Evolutionary conservation across 257 asterid species (phyloP).

Genomic region (Dorcoceras hygrometricum): DNA sequence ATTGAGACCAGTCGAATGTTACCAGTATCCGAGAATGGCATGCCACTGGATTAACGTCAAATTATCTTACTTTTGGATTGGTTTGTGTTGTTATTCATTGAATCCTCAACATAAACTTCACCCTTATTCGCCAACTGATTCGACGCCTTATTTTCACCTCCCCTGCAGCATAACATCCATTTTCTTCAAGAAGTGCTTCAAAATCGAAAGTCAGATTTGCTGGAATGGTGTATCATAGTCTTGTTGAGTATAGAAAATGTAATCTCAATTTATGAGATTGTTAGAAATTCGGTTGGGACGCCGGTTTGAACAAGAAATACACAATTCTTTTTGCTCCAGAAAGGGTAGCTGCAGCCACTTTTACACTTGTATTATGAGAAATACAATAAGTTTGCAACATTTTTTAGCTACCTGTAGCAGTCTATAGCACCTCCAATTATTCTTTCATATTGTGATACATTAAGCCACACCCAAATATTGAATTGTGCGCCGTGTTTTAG

Average conservation of each 20-base stretch:
- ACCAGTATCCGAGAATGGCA: background rate
- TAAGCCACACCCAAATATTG: too few relatives aligned
- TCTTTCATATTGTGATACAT: too few relatives aligned
- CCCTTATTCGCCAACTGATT: background rate
- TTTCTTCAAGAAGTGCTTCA: slow-evolving; percentile 98
- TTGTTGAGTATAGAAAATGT: slow-evolving; percentile 70
- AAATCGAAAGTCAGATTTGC: slow-evolving; percentile 78
- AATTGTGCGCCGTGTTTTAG: too few relatives aligned
- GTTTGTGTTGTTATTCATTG: background rate
- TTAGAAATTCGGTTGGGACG: slow-evolving; percentile 47
- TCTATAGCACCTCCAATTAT: too few relatives aligned
- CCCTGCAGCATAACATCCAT: slow-evolving; percentile 92
- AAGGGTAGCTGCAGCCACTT: background rate
- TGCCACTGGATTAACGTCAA: too few relatives aligned
- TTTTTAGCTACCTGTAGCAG: too few relatives aligned
- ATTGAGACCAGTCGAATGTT: background rate
- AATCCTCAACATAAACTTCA: background rate
- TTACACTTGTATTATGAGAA: background rate
- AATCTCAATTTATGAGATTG: slow-evolving; percentile 60
- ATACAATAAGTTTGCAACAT: too few relatives aligned
- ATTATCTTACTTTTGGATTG: background rate
- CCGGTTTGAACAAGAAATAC: slow-evolving; percentile 25
- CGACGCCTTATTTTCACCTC: background rate
- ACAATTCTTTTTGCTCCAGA: slow-evolving; percentile 1
- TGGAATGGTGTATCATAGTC: slow-evolving; percentile 91